Evolutionary conservation across 768 basidiomycete species (phyloP).

Genomic region (Macrolepiota fuliginosa): DNA sequence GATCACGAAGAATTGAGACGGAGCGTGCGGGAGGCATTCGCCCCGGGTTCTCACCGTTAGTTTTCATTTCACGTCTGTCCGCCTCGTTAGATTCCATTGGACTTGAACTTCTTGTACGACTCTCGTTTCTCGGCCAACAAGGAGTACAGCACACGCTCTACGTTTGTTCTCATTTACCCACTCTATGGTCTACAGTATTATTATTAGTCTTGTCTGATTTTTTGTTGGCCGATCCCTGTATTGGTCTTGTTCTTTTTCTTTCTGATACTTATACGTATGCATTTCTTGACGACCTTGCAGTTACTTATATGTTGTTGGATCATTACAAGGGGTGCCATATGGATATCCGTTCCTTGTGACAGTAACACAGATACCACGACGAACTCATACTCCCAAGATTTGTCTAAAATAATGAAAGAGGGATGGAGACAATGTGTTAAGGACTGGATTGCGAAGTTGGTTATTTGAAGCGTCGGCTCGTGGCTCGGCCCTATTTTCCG

Average conservation of each 20-base stretch:
- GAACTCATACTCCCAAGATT: not conserved
- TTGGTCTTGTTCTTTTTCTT: not conserved
- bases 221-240: slow-evolving; percentile 1
- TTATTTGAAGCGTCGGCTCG: no score
- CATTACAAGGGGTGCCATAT: not conserved
- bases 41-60: slow-evolving; percentile 59
- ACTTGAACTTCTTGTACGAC: slow-evolving; percentile 13
- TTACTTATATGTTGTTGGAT: slow-evolving; percentile 5
- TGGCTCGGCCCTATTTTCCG: not conserved
- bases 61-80: slow-evolving; percentile 10
- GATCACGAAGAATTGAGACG: slow-evolving; percentile 81
- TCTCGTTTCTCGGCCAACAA: slow-evolving; percentile 3
- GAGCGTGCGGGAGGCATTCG: slow-evolving; percentile 82
- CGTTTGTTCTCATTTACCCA: slow-evolving; percentile 13
- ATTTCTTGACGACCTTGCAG: not conserved
- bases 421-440: not conserved
- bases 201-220: not conserved
- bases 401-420: not conserved
- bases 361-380: not conserved
- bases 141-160: slow-evolving; percentile 14
- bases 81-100: slow-evolving; percentile 14
- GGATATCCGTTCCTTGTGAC: not conserved
- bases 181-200: slow-evolving; percentile 2
- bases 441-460: not conserved
- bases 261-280: not conserved